A percentile compares a stretch with the other conserved stretches of the same genome.
Conservation (phyloP, 352 stramenopile genomes). For the Phytophthora palmivora region DNA sequence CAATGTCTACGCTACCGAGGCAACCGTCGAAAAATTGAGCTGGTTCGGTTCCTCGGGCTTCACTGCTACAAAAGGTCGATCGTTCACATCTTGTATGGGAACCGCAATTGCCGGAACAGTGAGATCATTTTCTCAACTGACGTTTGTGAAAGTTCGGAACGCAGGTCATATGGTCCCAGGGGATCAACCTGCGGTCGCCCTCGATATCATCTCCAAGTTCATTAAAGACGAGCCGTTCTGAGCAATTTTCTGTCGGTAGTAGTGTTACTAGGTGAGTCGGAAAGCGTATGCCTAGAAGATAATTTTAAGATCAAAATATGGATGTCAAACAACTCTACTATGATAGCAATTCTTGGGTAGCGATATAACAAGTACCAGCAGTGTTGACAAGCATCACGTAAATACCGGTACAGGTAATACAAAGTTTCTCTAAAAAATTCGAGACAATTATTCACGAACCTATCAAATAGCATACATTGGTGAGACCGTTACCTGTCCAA, state of each 20-base stretch:
- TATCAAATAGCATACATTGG: constrained; percentile 2
- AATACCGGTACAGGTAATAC: too few relatives aligned
- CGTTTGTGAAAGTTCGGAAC: constrained; percentile 56
- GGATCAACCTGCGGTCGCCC: constrained; percentile 52
- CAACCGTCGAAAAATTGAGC: constrained; percentile 32
- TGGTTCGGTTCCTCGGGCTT: constrained; percentile 42
- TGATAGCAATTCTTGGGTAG: too few relatives aligned
- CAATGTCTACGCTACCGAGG: constrained; percentile 47
- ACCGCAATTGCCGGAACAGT: constrained; percentile 29
- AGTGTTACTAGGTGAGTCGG: too few relatives aligned
- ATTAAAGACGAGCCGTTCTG: constrained; percentile 43
- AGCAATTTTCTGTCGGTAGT: background rate
- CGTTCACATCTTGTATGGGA: constrained; percentile 12
- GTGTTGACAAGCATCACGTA: too few relatives aligned
- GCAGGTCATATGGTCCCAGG: constrained; percentile 63
- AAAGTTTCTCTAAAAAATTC: too few relatives aligned
- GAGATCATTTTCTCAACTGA: constrained; percentile 39
- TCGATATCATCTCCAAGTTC: constrained; percentile 70
- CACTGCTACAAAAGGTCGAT: constrained; percentile 5
- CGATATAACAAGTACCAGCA: too few relatives aligned
- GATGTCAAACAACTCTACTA: too few relatives aligned
- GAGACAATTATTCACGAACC: too few relatives aligned
- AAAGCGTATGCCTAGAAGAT: too few relatives aligned
- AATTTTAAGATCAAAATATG: too few relatives aligned
- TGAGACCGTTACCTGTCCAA: constrained; percentile 18